phyloP scores from a whole-genome alignment of 192 early-diverging fungal genomes.

The Piromyces sp. region DNA sequence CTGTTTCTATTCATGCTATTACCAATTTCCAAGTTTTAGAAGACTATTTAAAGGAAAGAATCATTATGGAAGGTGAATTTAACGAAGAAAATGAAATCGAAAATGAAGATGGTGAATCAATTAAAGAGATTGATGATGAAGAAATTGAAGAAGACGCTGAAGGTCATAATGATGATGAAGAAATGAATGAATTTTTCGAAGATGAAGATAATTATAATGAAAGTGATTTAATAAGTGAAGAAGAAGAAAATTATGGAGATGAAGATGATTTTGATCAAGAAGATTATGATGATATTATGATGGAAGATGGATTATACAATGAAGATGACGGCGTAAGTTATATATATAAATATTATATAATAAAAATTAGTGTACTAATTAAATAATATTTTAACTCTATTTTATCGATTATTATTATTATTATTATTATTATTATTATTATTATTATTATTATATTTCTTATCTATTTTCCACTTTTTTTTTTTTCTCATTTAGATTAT shows the following conservation, averaged over 20 bases:
- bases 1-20: slow-evolving; percentile 71
- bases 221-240: slow-evolving; percentile 10
- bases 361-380: no score
- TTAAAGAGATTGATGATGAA: slow-evolving; percentile 6
- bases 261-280: slow-evolving; percentile 12
- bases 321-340: neutral
- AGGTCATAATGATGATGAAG: slow-evolving; percentile 5
- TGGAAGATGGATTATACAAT: neutral
- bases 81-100: slow-evolving; percentile 9
- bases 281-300: slow-evolving; percentile 11
- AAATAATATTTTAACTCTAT: no score
- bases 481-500: neutral
- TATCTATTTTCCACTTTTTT: no score
- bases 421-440: no score
- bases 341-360: no score
- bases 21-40: slow-evolving; percentile 65
- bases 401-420: no score
- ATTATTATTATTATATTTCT: no score
- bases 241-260: slow-evolving; percentile 2
- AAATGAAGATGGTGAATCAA: slow-evolving; percentile 11
- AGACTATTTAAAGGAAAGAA: slow-evolving; percentile 51
- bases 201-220: slow-evolving; percentile 6
- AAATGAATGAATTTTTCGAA: neutral
- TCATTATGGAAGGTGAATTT: slow-evolving; percentile 8
- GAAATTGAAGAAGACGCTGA: slow-evolving; percentile 10